Base-by-base conservation (phyloP, 1,139 yeast species). In the Casaregolazyma lundiana region DNA sequence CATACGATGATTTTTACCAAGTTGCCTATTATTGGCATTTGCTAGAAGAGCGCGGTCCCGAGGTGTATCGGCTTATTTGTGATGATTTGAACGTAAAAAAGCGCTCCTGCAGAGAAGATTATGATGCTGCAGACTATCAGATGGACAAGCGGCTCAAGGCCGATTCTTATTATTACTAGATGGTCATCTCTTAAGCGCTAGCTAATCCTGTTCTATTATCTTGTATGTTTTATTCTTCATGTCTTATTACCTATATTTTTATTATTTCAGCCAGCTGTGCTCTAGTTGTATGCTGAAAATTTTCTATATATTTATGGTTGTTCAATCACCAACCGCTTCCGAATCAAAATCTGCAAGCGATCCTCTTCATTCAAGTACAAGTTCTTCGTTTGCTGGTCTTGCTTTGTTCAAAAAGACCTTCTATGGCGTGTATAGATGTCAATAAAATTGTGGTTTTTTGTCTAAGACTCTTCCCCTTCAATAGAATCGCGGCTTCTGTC, bases 21-120 rank as follows among this genome's bases (percentile, higher is more conserved):
- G 57, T 53, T 13, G 61, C 61, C 9, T 54, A 51, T 47, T 60
- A 57, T 49, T 60, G 64, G 64, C 54, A 59, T 35, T 54, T 58
- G 57, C 48, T 60, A 32, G 64, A 60, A 41, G 45, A 41, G 36
- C 57, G 53, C 38, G 64, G 63, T 11, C 49, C 45, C 24, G 63
- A 60, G 40, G 55, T 60, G 16, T 60, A 49, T 46, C 49, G 48
- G 18, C 44, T 55, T 18, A 52, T 60, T 20, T 52, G 53, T 2
- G 54, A 50, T 30, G 51, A 53, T 44, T 52, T 59, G 19, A 47
- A 50, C 30, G 45, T 48, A 30, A 43, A 41, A 35, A 41, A 41
- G 26, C 6, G 44, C 16, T 17, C 29, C n/a, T 32, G 42, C 17
- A 17, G 36, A 6, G 35, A 39, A n/a, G 24, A 29, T 17, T 38